Conservation (phyloP, 345 rosid genomes). For the Eucalyptus pumila region DNA sequence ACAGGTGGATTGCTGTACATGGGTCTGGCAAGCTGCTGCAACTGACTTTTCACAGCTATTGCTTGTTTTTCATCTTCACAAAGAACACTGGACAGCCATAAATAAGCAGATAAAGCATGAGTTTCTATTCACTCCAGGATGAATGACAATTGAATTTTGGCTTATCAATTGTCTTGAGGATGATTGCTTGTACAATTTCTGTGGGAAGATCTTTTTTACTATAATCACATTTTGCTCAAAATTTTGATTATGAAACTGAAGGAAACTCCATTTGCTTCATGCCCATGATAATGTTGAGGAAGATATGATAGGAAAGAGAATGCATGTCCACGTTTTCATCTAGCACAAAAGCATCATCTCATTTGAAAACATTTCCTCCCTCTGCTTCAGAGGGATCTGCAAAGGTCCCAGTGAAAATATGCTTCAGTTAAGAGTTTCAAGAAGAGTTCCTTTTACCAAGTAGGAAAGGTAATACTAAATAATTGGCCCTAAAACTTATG, state of each 20-base stretch:
- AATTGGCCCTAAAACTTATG: neutral
- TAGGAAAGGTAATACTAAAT: neutral
- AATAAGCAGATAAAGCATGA: neutral
- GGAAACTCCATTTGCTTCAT: neutral
- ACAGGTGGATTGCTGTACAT: conserved; percentile 98
- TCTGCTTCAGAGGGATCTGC: neutral
- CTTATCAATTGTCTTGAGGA: neutral
- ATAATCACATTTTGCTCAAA: neutral
- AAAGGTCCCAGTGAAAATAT: neutral
- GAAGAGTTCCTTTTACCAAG: neutral
- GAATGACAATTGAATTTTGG: neutral
- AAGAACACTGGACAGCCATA: conserved; percentile 37
- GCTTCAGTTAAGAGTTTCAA: neutral
- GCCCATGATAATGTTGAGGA: neutral
- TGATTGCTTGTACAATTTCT: neutral
- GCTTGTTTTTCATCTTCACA: conserved; percentile 86
- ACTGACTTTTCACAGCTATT: conserved; percentile 74
- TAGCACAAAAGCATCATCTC: neutral
- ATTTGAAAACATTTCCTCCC: neutral
- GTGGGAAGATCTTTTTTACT: neutral
- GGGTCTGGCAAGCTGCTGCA: conserved; percentile 96
- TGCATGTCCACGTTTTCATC: neutral
- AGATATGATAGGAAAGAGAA: neutral
- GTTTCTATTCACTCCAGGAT: neutral
- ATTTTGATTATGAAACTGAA: neutral